Percentiles rank a stretch among this genome's conserved stretches.
phyloP scores from a whole-genome alignment of 257 asterid genomes.

The Buddleja alternifolia region DNA sequence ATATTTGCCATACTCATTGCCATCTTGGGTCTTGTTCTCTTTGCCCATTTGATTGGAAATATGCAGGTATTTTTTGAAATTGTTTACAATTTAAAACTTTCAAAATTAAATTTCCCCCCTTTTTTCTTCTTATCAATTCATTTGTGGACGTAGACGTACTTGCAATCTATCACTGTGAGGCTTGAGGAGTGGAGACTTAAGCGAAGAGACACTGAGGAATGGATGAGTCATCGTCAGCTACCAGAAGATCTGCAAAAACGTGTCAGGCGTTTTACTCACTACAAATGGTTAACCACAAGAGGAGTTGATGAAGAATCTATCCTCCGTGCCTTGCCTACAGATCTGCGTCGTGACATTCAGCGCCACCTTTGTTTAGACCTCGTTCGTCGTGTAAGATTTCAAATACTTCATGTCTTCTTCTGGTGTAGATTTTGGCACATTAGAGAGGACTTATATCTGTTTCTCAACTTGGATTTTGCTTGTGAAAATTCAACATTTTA shows the following conservation, averaged over 20 bases:
- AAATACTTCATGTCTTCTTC: too few species aligned
- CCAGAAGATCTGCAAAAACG: conserved; percentile 68
- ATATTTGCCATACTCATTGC: conserved; percentile 84
- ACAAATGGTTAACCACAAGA: conserved; percentile 86
- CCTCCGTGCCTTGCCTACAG: conserved; percentile 71
- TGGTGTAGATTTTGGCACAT: too few species aligned
- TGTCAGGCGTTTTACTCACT: conserved; percentile 70
- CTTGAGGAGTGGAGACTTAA: conserved; percentile 93
- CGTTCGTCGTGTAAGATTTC: conserved; percentile 74
- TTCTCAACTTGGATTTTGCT: too few species aligned
- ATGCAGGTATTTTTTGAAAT: conserved; percentile 94
- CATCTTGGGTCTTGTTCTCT: conserved; percentile 82
- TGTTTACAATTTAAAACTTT: too few species aligned
- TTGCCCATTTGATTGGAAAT: conserved; percentile 89
- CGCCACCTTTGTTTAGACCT: conserved; percentile 87
- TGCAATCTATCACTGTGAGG: conserved; percentile 91
- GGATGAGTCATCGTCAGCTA: conserved; percentile 94
- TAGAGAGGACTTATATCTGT: too few species aligned
- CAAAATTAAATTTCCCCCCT: too few species aligned
- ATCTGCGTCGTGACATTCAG: conserved; percentile 85
- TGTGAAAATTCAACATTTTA: too few species aligned
- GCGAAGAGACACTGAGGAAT: conserved; percentile 87
- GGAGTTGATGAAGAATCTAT: conserved; percentile 83
- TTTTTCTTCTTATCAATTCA: too few species aligned
- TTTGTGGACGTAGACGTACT: conserved; percentile 56